Evolutionary conservation across 1,284 basidiomycete genomes (phyloP), one percentile per base, ranked within the genome.

Genomic region (Boletus mariae): DNA sequence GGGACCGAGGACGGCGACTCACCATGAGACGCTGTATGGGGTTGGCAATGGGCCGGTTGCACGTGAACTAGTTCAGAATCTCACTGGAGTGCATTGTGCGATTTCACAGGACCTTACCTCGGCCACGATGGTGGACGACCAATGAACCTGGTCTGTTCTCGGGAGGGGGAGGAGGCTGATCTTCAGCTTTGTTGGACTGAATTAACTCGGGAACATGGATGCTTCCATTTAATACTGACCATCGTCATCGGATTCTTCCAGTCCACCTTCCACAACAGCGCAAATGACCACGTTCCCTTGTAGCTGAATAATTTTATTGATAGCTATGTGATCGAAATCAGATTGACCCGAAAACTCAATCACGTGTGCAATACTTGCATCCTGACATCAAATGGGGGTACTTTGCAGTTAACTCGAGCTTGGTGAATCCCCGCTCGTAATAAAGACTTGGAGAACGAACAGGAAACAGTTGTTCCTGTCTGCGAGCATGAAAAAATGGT

Each of bases 301-400:
- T 8, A 56, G 59, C 47, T 79, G 77, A 12, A 73, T 64, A 20
- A 79, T 69, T 43, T 64, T 73, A 52, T 72, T 76, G 49, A 80
- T 68, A 26, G 70, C 77, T 79, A 37, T 17, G 40, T 25, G 29
- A 45, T 34, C 31, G 8, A 49, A 3, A 49, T 62, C 17, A 67
- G 55, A n/a, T n/a, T 28, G 28, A 26, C 11, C 34, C 45, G 9
- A 17, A 28, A 43, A 23, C 15, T 44, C 38, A 12, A 48, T 46
- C 25, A 42, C 1, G 12, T 23, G 42, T 32, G 23, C 2, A 44
- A 32, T 12, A 61, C 68, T 64, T 59, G 56, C 66, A 46, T 56
- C 66, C 66, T 12, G 66, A 71, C 20, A 64, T 51, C 23, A 69
- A 23, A 20, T 71, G 66, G 28, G 66, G 69, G 26, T 63, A 67